Base-by-base conservation (phyloP, 768 basidiomycete species). In the Mycena pura region DNA sequence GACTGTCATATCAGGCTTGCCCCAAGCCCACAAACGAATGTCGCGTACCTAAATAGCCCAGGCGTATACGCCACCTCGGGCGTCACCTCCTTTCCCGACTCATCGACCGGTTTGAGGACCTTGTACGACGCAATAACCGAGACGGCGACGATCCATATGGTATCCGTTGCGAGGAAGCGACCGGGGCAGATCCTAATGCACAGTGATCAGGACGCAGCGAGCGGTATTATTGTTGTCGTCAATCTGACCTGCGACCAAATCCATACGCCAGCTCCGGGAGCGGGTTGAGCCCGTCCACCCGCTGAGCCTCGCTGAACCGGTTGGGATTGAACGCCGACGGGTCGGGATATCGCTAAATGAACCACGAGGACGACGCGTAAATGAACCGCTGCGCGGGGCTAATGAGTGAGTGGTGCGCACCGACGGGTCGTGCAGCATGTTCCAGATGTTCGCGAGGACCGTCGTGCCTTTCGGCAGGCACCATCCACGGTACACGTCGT, bases 271-370 rank as follows among this genome's bases (percentile, higher is more conserved):
- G 32, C 39, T 63, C 65, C 3, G 65, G 62, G 8, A 49, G 46
- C 14, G 65, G 25, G 56, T 66, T 66, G 31, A 66, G 55, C 44
- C 44, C n/a, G 32, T 39, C 27, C 65, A 64, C 38, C 45, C 38
- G 28, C 50, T 49, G 65, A 31, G 70, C 50, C 27, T 69, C 67
- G 27, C 82, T 50, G 65, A 80, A 86, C 19, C 84, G 75, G 22
- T 82, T 80, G 0, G 85, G 85, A 32, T 81, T 76, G 67, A 87
- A 86, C 11, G 62, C 67, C 5, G 74, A 67, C 0, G 85, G 85
- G 15, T 84, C 73, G 0, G 79, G 80, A 66, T 77, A 86, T 14
- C 67, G 54, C 63, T 64, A 31, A 6, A 39, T 7, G 31, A 34
- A 8, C 40, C 21, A 17, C 34, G n/a, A n/a, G n/a, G n/a, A n/a